These are phyloP conservation scores for Mimosa bimucronata DNA, from an alignment of 306 rosid genomes.

Conservation along the genomic window DNA sequence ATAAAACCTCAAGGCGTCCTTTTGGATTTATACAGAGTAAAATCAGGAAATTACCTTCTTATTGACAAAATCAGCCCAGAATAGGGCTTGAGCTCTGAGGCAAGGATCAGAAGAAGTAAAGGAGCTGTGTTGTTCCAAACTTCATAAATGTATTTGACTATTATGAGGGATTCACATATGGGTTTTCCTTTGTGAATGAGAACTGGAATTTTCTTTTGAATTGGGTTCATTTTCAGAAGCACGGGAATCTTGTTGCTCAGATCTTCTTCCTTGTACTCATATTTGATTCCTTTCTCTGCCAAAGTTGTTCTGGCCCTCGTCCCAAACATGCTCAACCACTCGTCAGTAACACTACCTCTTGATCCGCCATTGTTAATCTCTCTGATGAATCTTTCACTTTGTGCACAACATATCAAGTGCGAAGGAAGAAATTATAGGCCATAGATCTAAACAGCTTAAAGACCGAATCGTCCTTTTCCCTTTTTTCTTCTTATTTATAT, in stretches of 20 bases:
- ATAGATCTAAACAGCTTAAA: not conserved
- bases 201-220: conserved; percentile 9
- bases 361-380: not conserved
- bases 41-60: not conserved
- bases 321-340: conserved; percentile 15
- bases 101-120: conserved; percentile 39
- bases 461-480: not conserved
- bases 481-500: not conserved
- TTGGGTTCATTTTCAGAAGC: conserved; percentile 10
- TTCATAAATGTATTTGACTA: conserved; percentile 37
- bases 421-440: not conserved
- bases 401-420: not conserved
- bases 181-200: conserved; percentile 13
- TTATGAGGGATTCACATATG: conserved; percentile 34
- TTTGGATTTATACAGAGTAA: too few relatives aligned
- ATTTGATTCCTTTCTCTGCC: conserved; percentile 27
- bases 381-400: not conserved
- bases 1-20: too few relatives aligned
- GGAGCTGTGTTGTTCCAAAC: conserved; percentile 30
- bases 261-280: conserved; percentile 8
- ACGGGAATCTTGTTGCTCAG: not conserved
- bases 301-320: conserved; percentile 31
- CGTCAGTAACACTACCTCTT: not conserved
- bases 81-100: not conserved
- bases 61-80: not conserved